Conservation (phyloP, 345 rosid genomes). For the Pelargonium nanum region DNA sequence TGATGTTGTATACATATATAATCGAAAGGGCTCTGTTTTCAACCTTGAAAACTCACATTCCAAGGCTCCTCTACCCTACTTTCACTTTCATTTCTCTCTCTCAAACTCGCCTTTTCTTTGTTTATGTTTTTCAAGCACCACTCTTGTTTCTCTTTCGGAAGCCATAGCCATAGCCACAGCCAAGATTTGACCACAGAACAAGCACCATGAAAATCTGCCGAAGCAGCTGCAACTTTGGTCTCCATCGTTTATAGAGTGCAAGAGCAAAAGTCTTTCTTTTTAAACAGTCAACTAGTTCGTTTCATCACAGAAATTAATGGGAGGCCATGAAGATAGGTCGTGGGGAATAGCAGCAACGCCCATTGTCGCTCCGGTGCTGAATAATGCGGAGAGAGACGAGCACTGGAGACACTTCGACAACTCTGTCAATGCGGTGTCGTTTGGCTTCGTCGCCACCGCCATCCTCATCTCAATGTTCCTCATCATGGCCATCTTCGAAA, state of each 20-base stretch:
- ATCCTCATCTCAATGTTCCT: slow-evolving; percentile 78
- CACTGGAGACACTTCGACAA: slow-evolving; percentile 55
- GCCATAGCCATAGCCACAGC: too few species aligned
- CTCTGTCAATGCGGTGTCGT: slow-evolving; percentile 80
- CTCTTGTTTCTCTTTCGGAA: too few species aligned
- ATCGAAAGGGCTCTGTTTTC: not conserved
- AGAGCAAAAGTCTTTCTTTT: not conserved
- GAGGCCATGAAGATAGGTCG: slow-evolving; percentile 14
- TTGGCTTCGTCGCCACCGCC: slow-evolving; percentile 78
- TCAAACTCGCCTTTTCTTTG: too few species aligned
- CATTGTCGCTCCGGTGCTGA: slow-evolving; percentile 13
- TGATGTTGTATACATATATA: too few species aligned
- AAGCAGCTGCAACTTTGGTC: not conserved
- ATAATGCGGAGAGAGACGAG: slow-evolving; percentile 27
- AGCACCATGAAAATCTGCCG: not conserved
- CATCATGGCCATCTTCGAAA: slow-evolving; percentile 72
- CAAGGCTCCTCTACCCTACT: not conserved
- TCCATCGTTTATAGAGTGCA: not conserved
- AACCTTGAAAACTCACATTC: not conserved
- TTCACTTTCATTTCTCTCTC: too few species aligned
- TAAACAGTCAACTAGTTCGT: not conserved
- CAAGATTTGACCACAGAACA: too few species aligned
- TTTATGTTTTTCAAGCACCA: too few species aligned
- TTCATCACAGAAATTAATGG: slow-evolving; percentile 8
- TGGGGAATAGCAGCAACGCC: slow-evolving; percentile 13